These are phyloP conservation scores for Podosphaera xanthii DNA, from an alignment of 2,329 filamentous ascomycete genomes.

Conservation along the genomic window DNA sequence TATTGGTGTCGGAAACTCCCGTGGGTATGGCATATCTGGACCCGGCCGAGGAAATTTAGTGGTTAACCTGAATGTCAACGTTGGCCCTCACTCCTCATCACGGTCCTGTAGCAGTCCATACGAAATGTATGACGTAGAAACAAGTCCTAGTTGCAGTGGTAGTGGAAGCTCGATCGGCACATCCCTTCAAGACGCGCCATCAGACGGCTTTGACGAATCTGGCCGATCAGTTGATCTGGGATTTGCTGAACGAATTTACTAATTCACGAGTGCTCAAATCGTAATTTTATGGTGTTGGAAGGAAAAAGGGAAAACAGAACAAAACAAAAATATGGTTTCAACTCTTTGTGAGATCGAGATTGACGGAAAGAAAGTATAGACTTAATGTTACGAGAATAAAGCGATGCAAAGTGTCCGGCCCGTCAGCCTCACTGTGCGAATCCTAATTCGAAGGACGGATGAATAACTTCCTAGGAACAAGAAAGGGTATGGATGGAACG, in stretches of 20 bases:
- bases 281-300: not conserved
- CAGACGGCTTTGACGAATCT: slow-evolving; percentile 10
- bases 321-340: not conserved
- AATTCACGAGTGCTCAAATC: not conserved
- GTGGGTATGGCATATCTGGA: slow-evolving; percentile 6
- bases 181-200: slow-evolving; percentile 22
- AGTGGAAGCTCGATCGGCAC: slow-evolving; percentile 16
- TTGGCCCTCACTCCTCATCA: not conserved
- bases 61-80: slow-evolving; percentile 1
- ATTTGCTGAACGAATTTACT: slow-evolving; percentile 24
- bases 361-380: no score
- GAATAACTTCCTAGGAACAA: no score
- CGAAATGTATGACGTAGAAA: slow-evolving; percentile 25
- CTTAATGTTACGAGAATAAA: no score
- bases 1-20: slow-evolving; percentile 1
- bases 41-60: slow-evolving; percentile 7
- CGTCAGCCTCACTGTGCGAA: no score
- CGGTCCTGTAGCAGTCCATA: slow-evolving; percentile 14
- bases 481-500: no score
- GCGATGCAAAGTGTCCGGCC: no score
- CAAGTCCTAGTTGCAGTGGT: slow-evolving; percentile 16
- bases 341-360: no score
- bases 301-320: not conserved
- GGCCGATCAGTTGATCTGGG: slow-evolving; percentile 15
- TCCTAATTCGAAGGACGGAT: no score